A percentile compares a stretch with the other conserved stretches of the same genome.
phyloP scores from a whole-genome alignment of 805 yeast species.

The Wickerhamomyces mucosus region DNA sequence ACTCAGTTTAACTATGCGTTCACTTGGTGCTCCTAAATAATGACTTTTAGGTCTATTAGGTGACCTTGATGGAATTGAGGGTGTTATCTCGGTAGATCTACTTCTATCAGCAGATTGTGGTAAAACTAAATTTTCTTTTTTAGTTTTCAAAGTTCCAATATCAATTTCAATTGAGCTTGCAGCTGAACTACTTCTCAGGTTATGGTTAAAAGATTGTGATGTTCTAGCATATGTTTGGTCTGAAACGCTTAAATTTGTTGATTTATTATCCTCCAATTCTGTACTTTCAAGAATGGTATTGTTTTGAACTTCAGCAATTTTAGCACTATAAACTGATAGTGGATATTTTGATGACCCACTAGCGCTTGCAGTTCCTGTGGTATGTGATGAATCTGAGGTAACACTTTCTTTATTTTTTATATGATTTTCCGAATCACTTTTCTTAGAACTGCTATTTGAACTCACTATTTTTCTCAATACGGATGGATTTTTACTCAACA shows the following conservation, averaged over 20 bases:
- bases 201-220: constrained; percentile 3
- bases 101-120: constrained; percentile 6
- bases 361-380: constrained; percentile 3
- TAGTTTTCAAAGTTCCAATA: constrained; percentile 14
- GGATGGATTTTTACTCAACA: no score
- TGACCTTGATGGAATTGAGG: constrained; percentile 21
- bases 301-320: no score
- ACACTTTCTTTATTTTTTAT: no score
- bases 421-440: no score
- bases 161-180: constrained; percentile 16
- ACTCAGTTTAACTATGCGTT: background rate
- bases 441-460: no score
- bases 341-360: constrained; percentile 8
- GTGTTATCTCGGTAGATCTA: constrained; percentile 8
- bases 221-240: background rate
- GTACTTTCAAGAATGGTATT: no score
- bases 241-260: no score
- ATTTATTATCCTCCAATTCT: no score
- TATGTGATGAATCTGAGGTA: constrained; percentile 1
- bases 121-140: constrained; percentile 5
- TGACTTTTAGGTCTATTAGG: constrained; percentile 19
- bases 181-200: no score
- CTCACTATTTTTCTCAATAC: no score
- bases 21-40: constrained; percentile 3
- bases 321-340: constrained; percentile 4